Evolutionary conservation across 805 yeast genomes (phyloP).

Genomic region (Wickerhamomyces sydowiorum): DNA sequence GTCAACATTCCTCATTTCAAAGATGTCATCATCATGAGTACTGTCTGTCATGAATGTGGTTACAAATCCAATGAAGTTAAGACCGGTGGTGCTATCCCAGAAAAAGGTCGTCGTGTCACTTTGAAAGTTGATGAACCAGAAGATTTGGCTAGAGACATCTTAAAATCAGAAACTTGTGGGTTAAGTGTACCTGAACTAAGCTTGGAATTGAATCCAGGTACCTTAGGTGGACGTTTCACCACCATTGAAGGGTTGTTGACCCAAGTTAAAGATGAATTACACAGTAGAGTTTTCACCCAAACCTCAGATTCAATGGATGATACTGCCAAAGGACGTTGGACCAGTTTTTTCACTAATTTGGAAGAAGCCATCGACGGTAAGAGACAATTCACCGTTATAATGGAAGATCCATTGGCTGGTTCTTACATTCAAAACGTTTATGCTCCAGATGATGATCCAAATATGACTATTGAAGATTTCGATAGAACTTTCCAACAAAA

Average conservation of each 20-base stretch:
- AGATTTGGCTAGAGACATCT: conserved; percentile 89
- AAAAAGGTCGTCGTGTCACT: conserved; percentile 68
- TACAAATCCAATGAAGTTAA: conserved; percentile 96
- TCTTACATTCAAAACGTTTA: conserved; percentile 97
- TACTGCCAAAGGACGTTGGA: conserved; percentile 78
- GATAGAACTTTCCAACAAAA: conserved; percentile 87
- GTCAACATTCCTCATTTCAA: conserved; percentile 97
- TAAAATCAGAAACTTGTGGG: conserved; percentile 92
- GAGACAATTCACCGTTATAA: conserved; percentile 70
- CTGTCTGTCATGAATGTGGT: conserved; percentile 89
- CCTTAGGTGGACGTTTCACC: conserved; percentile 96
- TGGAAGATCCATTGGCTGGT: conserved; percentile 95
- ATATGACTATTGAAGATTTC: conserved; percentile 85
- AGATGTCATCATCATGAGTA: conserved; percentile 95
- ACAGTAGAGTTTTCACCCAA: conserved; percentile 74
- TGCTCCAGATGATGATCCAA: conserved; percentile 98
- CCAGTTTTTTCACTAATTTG: conserved; percentile 63
- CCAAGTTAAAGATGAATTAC: conserved; percentile 87
- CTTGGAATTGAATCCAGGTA: conserved; percentile 91
- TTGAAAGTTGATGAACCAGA: conserved; percentile 76
- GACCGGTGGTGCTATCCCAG: conserved; percentile 96
- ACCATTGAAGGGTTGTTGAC: conserved; percentile 89
- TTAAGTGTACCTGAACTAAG: conserved; percentile 79
- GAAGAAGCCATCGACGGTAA: conserved; percentile 80
- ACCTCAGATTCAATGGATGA: conserved; percentile 90